Evolutionary conservation across 164 flowering plant genomes (phyloP), one percentile per base, ranked within the genome.

Genomic region (Protea cynaroides): DNA sequence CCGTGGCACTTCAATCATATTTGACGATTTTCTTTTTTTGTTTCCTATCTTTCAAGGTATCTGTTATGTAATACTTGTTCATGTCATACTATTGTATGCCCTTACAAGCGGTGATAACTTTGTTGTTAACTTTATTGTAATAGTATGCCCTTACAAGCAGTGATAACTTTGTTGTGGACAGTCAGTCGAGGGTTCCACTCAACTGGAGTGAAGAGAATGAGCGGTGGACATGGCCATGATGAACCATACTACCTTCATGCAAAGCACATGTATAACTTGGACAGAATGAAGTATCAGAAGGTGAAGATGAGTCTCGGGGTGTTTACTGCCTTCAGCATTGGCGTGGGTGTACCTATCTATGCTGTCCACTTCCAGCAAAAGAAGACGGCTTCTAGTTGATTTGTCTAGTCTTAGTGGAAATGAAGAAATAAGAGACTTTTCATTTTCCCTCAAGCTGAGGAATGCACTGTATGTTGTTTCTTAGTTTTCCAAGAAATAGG

Each of bases 261-360:
- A 1, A 87, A 90, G 75, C 98, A 90, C 79, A 92, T 92, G 98
- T 92, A 92, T 78, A 90, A 92, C 83, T 79, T 92, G 85, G 97
- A 90, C 76, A 84, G 86, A 81, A 89, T 94, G 96, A 85, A 79
- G 54, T 52, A 82, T 64, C 96, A 84, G 76, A 63, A 55, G 46
- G 56, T 94, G 68, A 86, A 72, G 69, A 76, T 94, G 84, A 56
- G 81, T 36, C 82, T 91, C 53, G 84, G 69, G 17, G 98, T 94
- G 46, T 75, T 84, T 56, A 68, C 86, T 65, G 92, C 83, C 59
- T 81, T 91, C 76, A 74, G 86, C 79, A 86, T 90, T 64, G 98
- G 96, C 25, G 90, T 83, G 25, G 82, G 24, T n/a, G 97, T 94
- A 65, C 98, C 98, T 1, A 29, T 94, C 46, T 84, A 50, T 62